A percentile compares a stretch with the other conserved stretches of the same genome.
phyloP scores from a whole-genome alignment of 495 filamentous ascomycete genomes.

The Xylaria cubensis region DNA sequence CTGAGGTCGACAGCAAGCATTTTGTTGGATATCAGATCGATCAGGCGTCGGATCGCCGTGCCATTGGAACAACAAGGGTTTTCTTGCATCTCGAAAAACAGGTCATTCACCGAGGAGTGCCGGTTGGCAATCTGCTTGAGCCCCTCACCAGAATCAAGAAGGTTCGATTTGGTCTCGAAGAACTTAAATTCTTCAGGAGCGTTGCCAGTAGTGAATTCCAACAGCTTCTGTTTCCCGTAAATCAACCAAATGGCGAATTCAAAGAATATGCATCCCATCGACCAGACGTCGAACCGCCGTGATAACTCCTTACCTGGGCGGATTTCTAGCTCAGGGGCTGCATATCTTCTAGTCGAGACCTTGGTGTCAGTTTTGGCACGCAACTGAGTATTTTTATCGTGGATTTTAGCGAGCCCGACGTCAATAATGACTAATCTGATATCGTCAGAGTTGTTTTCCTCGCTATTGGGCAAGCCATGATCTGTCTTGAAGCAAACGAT shows the following conservation, averaged over 20 bases:
- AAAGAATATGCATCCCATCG: background rate
- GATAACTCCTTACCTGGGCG: background rate
- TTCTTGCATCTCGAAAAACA: background rate
- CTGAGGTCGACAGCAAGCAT: background rate
- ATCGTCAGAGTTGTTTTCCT: background rate
- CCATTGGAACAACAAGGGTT: background rate
- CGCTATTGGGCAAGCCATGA: background rate
- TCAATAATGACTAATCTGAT: background rate
- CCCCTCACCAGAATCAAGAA: background rate
- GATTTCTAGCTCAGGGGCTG: background rate
- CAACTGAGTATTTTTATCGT: background rate
- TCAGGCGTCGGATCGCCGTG: background rate
- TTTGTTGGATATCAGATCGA: background rate
- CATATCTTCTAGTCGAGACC: constrained; percentile 3
- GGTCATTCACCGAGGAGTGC: background rate
- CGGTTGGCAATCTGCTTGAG: background rate
- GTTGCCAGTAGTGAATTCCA: background rate
- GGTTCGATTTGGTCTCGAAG: background rate
- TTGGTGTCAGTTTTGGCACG: background rate
- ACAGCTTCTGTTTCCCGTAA: background rate
- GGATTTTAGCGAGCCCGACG: background rate
- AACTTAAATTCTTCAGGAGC: background rate
- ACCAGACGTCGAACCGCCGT: constrained; percentile 2
- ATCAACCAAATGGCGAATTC: constrained; percentile 2
- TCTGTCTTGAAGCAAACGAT: constrained; percentile 3